Evolutionary conservation across 176 grass and related monocot species (phyloP).

Genomic region (Juncus effusus): DNA sequence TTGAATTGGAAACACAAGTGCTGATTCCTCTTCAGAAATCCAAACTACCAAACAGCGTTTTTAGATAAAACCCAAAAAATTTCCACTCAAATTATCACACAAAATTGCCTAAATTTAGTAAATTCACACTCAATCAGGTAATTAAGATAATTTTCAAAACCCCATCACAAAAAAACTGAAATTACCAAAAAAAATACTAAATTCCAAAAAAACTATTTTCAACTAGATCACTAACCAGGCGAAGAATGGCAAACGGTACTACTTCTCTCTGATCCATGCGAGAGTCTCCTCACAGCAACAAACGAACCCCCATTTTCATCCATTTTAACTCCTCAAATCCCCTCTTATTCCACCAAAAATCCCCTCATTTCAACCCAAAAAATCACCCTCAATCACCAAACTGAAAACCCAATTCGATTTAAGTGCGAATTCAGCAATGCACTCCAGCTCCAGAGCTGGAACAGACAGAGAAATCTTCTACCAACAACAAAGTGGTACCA

Average conservation of each 20-base stretch:
- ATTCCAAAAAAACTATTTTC: conserved; percentile 14
- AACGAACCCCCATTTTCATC: conserved; percentile 56
- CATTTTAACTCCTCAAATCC: conserved; percentile 26
- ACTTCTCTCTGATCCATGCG: conserved; percentile 35
- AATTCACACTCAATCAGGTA: neutral
- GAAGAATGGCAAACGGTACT: conserved; percentile 41
- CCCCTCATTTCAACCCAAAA: conserved; percentile 18
- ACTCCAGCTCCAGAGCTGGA: neutral
- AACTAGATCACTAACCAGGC: conserved; percentile 35
- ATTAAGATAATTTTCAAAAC: conserved; percentile 12
- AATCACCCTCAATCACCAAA: neutral
- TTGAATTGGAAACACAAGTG: conserved; percentile 8
- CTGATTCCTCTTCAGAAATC: neutral
- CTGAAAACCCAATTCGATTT: conserved; percentile 8
- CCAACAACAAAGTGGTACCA: conserved; percentile 3
- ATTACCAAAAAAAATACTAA: neutral
- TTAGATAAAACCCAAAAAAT: neutral
- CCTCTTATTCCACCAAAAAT: conserved; percentile 13
- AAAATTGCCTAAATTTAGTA: conserved; percentile 14
- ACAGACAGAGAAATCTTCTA: neutral
- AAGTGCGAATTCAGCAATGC: conserved; percentile 7
- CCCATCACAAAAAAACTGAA: conserved; percentile 1
- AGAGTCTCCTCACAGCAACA: conserved; percentile 59
- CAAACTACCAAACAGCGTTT: neutral
- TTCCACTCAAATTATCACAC: neutral